Evolutionary conservation across 129 eudicot genomes (phyloP).

Genomic region (sunflower (Helianthus annuus)): DNA sequence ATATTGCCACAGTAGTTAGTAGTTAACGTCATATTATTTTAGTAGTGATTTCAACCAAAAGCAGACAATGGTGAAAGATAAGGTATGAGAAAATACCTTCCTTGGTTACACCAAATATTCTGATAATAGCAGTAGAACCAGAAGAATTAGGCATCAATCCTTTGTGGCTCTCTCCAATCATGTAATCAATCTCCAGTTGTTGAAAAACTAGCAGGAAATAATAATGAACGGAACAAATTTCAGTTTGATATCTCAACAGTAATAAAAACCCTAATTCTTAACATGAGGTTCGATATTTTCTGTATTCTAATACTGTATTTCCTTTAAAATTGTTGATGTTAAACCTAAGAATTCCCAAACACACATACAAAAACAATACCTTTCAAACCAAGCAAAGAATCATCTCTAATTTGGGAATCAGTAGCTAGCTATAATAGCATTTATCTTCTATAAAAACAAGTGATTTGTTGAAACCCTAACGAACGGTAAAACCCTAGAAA

Average conservation of each 20-base stretch:
- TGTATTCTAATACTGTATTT: too few relatives aligned
- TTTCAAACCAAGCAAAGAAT: too few relatives aligned
- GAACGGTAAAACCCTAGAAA: conserved; percentile 23
- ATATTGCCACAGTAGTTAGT: neutral
- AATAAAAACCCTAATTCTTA: neutral
- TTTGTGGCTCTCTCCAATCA: conserved; percentile 71
- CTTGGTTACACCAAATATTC: conserved; percentile 84
- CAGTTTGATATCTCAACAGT: neutral
- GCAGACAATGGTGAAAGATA: neutral
- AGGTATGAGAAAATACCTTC: conserved; percentile 57
- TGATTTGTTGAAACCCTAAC: neutral
- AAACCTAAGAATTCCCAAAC: too few relatives aligned
- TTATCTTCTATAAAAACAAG: neutral
- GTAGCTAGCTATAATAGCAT: too few relatives aligned
- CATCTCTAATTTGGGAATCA: too few relatives aligned
- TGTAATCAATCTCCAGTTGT: conserved; percentile 91
- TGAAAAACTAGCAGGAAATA: conserved; percentile 63
- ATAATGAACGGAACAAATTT: neutral
- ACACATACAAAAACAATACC: too few relatives aligned
- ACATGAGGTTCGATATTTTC: too few relatives aligned
- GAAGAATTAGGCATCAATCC: conserved; percentile 67
- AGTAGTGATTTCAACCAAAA: neutral
- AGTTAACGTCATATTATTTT: neutral
- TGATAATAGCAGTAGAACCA: conserved; percentile 77
- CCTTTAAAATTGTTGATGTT: too few relatives aligned